These are phyloP conservation scores for Nelumbo lutea DNA, from an alignment of 164 flowering plant species.

Conservation along the genomic window DNA sequence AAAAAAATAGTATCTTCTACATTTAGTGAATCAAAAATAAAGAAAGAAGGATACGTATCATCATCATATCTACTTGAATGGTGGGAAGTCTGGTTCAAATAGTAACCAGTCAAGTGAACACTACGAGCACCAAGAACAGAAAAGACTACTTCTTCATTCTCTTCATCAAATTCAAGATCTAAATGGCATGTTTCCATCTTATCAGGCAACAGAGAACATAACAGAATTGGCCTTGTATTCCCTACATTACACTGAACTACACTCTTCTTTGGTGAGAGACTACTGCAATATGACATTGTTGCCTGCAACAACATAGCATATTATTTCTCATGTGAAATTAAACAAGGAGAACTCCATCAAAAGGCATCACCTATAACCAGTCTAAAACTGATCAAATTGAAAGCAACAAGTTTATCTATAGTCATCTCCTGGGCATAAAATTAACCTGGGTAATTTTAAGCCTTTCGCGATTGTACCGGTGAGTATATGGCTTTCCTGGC, in stretches of 20 bases:
- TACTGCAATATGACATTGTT: neutral
- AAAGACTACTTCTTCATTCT: conserved; percentile 46
- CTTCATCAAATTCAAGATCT: conserved; percentile 50
- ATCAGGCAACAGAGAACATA: conserved; percentile 46
- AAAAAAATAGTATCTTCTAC: too few species aligned
- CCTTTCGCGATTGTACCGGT: conserved; percentile 19
- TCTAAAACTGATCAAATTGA: neutral
- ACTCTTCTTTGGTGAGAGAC: conserved; percentile 15
- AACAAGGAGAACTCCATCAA: neutral
- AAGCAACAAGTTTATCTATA: neutral
- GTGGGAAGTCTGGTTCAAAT: neutral
- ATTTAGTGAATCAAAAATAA: neutral
- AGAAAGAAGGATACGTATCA: neutral
- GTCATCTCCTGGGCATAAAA: neutral
- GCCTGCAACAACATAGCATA: neutral
- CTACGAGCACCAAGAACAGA: conserved; percentile 57
- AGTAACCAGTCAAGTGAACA: conserved; percentile 47
- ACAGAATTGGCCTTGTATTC: conserved; percentile 40
- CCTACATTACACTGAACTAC: conserved; percentile 65
- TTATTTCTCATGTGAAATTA: neutral
- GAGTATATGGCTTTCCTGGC: conserved; percentile 48
- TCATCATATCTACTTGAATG: neutral
- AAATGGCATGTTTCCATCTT: conserved; percentile 37
- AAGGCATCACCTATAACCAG: too few species aligned
- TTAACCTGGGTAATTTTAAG: conserved; percentile 44